Evolutionary conservation across 1,139 yeast genomes (phyloP), one percentile per base, ranked within the genome.

Genomic region (Arxiozyma telluris): DNA sequence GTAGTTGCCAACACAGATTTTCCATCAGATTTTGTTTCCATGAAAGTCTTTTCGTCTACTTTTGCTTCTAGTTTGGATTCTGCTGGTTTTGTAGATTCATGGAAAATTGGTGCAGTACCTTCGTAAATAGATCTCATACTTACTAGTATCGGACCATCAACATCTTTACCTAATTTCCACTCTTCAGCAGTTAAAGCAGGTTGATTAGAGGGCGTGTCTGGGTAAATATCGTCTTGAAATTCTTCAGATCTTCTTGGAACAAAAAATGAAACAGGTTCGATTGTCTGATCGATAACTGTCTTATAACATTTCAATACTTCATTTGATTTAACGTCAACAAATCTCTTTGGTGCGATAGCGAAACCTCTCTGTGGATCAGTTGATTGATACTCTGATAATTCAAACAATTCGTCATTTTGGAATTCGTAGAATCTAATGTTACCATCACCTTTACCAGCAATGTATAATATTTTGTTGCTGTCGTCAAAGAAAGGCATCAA

Each of bases 361-460:
- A 91, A 84, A 1, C 99, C 99, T 71, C 98, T 84, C 76, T 93
- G 98, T 2, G 98, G 95, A 50, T 89, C 96, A 6, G 83, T 80
- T 1, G 97, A 89, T 55, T 84, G 83, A 70, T 79, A 93, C 69
- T 91, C 96, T 6, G 96, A 87, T 58, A 93, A 74, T 61, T 87
- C 90, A 71, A 76, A 82, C 58, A 93, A 76, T 61, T 82, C 84
- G 65, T 93, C 98, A 62, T 86, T 82, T 60, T 83, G 87, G 67
- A 79, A 88, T 72, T 93, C 98, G 66, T 76, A 90, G 72, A 91
- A 91, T 65, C 97, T 87, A 66, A 93, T 89, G 70, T 93, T 93
- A 65, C 98, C 98, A 70, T 93, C 98, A 69, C 98, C 99, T 71
- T 93, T 93, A 62, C 98, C 98, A 42, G 96, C 98, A 59, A 93